phyloP scores from a whole-genome alignment of 148 eudicot genomes.

The Polygonum maritimum region DNA sequence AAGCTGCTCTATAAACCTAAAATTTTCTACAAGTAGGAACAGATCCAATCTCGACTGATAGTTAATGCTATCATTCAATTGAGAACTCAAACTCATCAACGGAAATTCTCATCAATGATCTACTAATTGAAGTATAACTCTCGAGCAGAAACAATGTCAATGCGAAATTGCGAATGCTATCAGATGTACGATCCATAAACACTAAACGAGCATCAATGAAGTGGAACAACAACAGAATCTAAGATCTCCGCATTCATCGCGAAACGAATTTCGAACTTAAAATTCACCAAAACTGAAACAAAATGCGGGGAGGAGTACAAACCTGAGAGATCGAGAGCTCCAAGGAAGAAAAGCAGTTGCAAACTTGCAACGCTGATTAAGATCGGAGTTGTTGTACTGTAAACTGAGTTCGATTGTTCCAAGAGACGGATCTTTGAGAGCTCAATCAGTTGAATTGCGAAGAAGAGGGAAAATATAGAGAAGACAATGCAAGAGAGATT shows the following conservation, averaged over 20 bases:
- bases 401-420: background rate
- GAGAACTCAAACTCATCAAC: background rate
- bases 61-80: background rate
- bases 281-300: background rate
- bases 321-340: background rate
- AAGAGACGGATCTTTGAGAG: background rate
- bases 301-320: background rate
- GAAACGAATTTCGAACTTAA: background rate
- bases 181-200: background rate
- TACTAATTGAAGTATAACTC: background rate
- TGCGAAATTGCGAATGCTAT: background rate
- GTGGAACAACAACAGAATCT: background rate
- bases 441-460: background rate
- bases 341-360: background rate
- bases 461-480: background rate
- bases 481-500: background rate
- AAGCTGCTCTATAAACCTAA: background rate
- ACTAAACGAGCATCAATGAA: background rate
- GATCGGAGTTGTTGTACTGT: background rate
- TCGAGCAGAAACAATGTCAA: background rate
- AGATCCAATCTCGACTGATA: conserved; percentile 2
- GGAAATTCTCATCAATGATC: background rate
- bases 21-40: background rate
- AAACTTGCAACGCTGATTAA: background rate
- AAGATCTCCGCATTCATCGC: background rate